Evolutionary conservation across 371 early-diverging fungal genomes (phyloP).

Genomic region (Rhizomucor pusillus): DNA sequence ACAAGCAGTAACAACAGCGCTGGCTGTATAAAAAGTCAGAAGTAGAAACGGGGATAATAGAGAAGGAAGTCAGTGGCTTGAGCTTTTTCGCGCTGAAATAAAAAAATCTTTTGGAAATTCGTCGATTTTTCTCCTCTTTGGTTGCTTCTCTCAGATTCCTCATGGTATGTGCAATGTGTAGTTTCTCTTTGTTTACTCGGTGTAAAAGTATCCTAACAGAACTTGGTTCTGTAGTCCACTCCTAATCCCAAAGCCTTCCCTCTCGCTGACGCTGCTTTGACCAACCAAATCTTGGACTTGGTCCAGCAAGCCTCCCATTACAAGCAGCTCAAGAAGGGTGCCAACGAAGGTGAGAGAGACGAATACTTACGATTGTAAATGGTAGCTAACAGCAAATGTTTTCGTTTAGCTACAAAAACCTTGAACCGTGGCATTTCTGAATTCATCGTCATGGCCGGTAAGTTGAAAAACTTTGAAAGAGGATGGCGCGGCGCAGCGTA

Average conservation of each 20-base stretch:
- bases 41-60: too few relatives aligned
- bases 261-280: conserved; percentile 88
- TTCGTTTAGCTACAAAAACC: conserved; percentile 88
- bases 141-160: too few relatives aligned
- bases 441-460: conserved; percentile 96
- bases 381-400: not conserved
- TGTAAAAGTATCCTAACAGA: too few relatives aligned
- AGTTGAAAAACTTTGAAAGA: conserved; percentile 12
- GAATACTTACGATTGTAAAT: not conserved
- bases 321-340: conserved; percentile 99
- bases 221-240: not conserved
- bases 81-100: too few relatives aligned
- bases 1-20: not conserved
- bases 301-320: conserved; percentile 97
- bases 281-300: conserved; percentile 93
- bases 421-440: conserved; percentile 99
- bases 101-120: too few relatives aligned
- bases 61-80: too few relatives aligned
- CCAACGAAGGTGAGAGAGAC: conserved; percentile 87
- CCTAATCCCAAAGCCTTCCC: conserved; percentile 87
- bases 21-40: too few relatives aligned
- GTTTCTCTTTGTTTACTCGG: too few relatives aligned
- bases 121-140: too few relatives aligned
- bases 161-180: too few relatives aligned
- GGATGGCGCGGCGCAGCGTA: not conserved